These are phyloP conservation scores for Oryza officinalis DNA, from an alignment of 176 grass and related monocot genomes.

Conservation along the genomic window DNA sequence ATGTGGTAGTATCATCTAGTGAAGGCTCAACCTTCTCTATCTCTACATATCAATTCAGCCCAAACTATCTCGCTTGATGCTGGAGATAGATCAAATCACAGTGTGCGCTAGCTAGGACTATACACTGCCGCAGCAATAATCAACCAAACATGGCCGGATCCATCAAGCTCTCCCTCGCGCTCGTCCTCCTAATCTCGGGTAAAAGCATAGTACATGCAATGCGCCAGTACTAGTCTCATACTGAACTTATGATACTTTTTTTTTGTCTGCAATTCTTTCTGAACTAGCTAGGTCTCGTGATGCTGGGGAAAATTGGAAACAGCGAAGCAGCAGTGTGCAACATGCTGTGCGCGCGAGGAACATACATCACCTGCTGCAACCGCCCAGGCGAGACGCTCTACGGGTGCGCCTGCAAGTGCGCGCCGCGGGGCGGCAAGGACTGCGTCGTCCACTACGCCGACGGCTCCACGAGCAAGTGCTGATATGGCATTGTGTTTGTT, in stretches of 20 bases:
- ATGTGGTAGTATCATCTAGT: neutral
- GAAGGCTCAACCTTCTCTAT: neutral
- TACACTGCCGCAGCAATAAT: too few relatives aligned
- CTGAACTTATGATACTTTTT: neutral
- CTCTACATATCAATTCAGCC: neutral
- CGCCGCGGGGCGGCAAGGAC: slow-evolving; percentile 9
- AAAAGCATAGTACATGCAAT: neutral
- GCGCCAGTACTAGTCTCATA: neutral
- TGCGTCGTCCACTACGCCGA: slow-evolving; percentile 31
- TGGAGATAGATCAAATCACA: neutral
- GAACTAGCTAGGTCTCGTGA: neutral
- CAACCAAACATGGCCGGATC: too few relatives aligned
- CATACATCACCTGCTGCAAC: slow-evolving; percentile 20
- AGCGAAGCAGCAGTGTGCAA: slow-evolving; percentile 25
- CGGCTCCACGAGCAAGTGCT: neutral
- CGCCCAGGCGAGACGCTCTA: neutral
- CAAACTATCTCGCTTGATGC: neutral
- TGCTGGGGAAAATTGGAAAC: neutral
- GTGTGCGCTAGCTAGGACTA: neutral
- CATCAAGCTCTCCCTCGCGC: neutral
- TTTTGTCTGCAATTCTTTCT: neutral
- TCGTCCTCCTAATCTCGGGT: slow-evolving; percentile 10
- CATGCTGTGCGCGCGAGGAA: neutral
- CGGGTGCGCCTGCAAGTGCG: slow-evolving; percentile 31
- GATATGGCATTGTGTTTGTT: neutral